Evolutionary conservation across 2,329 filamentous ascomycete species (phyloP).

Genomic region (Alternaria gansuensis): DNA sequence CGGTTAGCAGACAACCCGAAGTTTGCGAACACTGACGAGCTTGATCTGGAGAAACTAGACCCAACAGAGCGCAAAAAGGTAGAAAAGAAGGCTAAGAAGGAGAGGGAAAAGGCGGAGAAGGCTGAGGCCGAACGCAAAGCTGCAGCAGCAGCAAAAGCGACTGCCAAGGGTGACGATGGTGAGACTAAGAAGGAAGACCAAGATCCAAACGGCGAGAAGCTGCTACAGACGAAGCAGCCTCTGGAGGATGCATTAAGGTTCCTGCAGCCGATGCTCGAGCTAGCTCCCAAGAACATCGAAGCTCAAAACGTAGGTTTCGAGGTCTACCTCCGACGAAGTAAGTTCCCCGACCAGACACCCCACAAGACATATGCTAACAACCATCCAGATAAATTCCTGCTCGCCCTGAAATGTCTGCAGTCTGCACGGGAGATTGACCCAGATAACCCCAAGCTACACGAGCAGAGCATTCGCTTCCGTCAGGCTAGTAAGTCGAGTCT

Average conservation of each 20-base stretch:
- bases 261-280: slow-evolving; percentile 80
- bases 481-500: slow-evolving; percentile 57
- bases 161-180: slow-evolving; percentile 67
- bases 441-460: slow-evolving; percentile 75
- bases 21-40: slow-evolving; percentile 68
- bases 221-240: slow-evolving; percentile 82
- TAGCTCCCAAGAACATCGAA: slow-evolving; percentile 80
- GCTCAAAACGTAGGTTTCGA: slow-evolving; percentile 89
- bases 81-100: slow-evolving; percentile 87
- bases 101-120: slow-evolving; percentile 73
- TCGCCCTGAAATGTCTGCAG: slow-evolving; percentile 85
- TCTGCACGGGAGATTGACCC: slow-evolving; percentile 75
- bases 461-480: slow-evolving; percentile 76
- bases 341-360: slow-evolving; percentile 48
- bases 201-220: slow-evolving; percentile 82
- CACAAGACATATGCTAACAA: slow-evolving; percentile 9
- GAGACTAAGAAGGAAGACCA: slow-evolving; percentile 86
- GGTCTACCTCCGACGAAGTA: slow-evolving; percentile 84
- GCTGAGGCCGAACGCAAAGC: slow-evolving; percentile 82
- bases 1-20: slow-evolving; percentile 78
- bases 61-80: slow-evolving; percentile 82
- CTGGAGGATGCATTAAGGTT: slow-evolving; percentile 89
- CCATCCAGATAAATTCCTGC: slow-evolving; percentile 78
- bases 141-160: slow-evolving; percentile 70
- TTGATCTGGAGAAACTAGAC: slow-evolving; percentile 62